Base-by-base conservation (phyloP, 805 yeast genomes). In the Yarrowia keelungensis region DNA sequence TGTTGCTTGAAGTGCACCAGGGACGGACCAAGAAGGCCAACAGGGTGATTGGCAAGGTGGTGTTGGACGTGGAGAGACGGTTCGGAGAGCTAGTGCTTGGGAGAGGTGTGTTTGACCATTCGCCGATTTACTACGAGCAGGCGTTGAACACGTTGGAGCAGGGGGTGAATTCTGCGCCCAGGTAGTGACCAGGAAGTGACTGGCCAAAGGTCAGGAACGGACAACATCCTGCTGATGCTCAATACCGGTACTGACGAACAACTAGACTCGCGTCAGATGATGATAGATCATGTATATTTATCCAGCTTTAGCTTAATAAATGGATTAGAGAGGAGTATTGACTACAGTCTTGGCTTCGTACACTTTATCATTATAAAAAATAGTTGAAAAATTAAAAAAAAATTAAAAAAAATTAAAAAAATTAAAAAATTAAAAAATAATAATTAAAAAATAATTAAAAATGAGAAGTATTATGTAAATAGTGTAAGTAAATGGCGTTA, bases 11-110 rank as follows among this genome's bases (percentile, higher is more conserved):
- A 56, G 70, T 72, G 4, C 76, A 74, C 82, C 87, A 86, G 75
- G 99, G 99, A 45, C 89, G 87, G 78, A 93, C 98, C 0, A 95
- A 95, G 76, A 99, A 99, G 76, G 97, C 98, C 53, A 87, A 92
- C 78, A 89, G 89, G 72, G 91, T 93, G 72, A 86, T 92, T 71
- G 78, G 76, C n/a, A 70, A 72, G 10, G 69, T 72, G 3, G 71
- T 76, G 12, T 49, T 74, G 22, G 78, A 76, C 62, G 79, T 75
- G 26, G 78, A 75, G 49, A 70, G 72, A 39, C 71, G 77, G 53
- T 77, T 77, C 64, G 70, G 76, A 1, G 78, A 76, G 72, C 79
- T 79, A 2, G 72, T 76, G 9, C 74, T 77, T 59, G 78, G 79
- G 2, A 61, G 76, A 16, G 75, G 76, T 5, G 73, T 77, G 32